Evolutionary conservation across 2,329 filamentous ascomycete species (phyloP).

Genomic region (Westerdykella ornata): DNA sequence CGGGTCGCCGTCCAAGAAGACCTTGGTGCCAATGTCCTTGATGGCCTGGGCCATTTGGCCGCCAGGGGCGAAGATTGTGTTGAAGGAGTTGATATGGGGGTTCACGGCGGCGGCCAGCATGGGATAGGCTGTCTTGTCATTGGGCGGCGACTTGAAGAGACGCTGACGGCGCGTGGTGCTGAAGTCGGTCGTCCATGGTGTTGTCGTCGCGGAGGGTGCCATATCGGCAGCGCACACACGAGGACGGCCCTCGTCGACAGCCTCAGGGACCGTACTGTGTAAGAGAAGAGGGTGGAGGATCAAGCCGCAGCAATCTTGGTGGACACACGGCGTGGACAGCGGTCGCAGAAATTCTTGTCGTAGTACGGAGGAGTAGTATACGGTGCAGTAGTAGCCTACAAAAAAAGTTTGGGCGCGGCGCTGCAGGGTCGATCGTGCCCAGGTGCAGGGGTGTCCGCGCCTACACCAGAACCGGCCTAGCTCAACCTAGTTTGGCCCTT

Average conservation of each 20-base stretch:
- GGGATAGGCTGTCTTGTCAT: constrained; percentile 81
- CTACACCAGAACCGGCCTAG: too few relatives aligned
- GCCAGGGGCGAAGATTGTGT: constrained; percentile 71
- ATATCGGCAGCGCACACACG: constrained; percentile 7
- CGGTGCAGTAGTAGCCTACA: too few relatives aligned
- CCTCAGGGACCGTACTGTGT: too few relatives aligned
- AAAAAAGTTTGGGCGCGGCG: too few relatives aligned
- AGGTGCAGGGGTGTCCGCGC: too few relatives aligned
- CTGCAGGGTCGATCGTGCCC: too few relatives aligned
- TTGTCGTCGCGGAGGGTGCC: constrained; percentile 38
- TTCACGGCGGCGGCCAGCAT: constrained; percentile 76
- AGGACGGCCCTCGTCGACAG: too few relatives aligned
- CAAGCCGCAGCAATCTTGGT: neutral
- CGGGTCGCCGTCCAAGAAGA: constrained; percentile 71
- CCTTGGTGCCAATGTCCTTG: constrained; percentile 83
- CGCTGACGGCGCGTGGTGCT: constrained; percentile 79
- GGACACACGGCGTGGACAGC: too few relatives aligned
- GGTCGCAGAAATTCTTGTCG: too few relatives aligned
- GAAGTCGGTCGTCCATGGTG: constrained; percentile 77
- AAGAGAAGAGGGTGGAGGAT: neutral
- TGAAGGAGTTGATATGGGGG: constrained; percentile 94
- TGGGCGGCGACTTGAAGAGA: constrained; percentile 82
- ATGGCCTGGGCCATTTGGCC: constrained; percentile 69
- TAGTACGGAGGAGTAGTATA: too few relatives aligned
- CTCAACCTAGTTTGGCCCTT: too few relatives aligned